These are phyloP conservation scores for Cryphonectria nitschkei DNA, from an alignment of 2,329 filamentous ascomycete genomes.

Conservation along the genomic window DNA sequence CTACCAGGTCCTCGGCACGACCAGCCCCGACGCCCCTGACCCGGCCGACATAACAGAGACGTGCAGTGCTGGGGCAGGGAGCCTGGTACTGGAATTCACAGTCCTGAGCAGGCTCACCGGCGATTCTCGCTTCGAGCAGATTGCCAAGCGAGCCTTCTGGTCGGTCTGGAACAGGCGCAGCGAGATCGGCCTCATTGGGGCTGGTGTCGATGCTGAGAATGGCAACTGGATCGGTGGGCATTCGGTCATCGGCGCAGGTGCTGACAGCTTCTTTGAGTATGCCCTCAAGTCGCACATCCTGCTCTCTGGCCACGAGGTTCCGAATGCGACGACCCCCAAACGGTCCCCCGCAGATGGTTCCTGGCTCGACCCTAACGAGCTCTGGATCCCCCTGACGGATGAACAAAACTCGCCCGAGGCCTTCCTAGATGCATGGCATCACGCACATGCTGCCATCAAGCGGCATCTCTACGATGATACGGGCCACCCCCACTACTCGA, in stretches of 20 bases:
- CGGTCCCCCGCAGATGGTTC: slow-evolving; percentile 40
- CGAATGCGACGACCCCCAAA: slow-evolving; percentile 52
- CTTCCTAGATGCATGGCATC: slow-evolving; percentile 82
- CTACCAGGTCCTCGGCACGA: slow-evolving; percentile 54
- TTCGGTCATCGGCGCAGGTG: slow-evolving; percentile 93
- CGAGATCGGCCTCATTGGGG: slow-evolving; percentile 83
- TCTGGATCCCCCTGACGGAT: slow-evolving; percentile 63
- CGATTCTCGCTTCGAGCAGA: slow-evolving; percentile 83
- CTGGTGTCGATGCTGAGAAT: slow-evolving; percentile 85
- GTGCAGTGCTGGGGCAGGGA: slow-evolving; percentile 95
- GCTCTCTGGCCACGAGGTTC: slow-evolving; percentile 72
- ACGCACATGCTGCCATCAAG: slow-evolving; percentile 84
- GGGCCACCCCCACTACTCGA: slow-evolving; percentile 90
- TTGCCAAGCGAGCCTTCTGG: slow-evolving; percentile 94
- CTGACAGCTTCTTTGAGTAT: slow-evolving; percentile 99
- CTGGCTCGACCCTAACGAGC: slow-evolving; percentile 67
- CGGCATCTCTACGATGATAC: slow-evolving; percentile 84
- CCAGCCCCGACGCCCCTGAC: slow-evolving; percentile 42
- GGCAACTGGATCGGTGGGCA: slow-evolving; percentile 87
- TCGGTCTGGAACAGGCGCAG: slow-evolving; percentile 91
- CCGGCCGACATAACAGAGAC: slow-evolving; percentile 85
- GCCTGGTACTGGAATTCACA: slow-evolving; percentile 89
- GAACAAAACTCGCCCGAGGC: slow-evolving; percentile 73
- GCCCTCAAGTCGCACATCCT: slow-evolving; percentile 92
- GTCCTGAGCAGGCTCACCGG: slow-evolving; percentile 87